These are phyloP conservation scores for Eucalyptus leucophloia DNA, from an alignment of 345 rosid genomes.

Conservation along the genomic window DNA sequence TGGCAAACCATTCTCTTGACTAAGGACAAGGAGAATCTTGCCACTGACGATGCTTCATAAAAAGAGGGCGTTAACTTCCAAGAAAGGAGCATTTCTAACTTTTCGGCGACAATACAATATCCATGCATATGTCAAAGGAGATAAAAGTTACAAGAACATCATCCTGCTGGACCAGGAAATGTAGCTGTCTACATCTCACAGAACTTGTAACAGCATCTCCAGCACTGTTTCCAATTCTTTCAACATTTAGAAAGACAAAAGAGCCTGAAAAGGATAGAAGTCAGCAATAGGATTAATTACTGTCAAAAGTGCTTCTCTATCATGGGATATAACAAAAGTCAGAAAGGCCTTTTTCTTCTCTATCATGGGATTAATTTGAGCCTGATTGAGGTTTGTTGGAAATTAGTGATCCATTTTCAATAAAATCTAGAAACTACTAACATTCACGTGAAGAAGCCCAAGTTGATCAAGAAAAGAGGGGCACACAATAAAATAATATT, in stretches of 20 bases:
- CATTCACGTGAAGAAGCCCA: too few species aligned
- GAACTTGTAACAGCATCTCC: background rate
- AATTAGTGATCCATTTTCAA: too few species aligned
- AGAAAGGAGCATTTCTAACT: background rate
- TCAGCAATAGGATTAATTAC: constrained; percentile 17
- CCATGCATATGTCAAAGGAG: background rate
- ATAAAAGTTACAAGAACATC: background rate
- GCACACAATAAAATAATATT: too few species aligned
- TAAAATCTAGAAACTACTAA: too few species aligned
- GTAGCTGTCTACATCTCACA: background rate
- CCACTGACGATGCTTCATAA: background rate
- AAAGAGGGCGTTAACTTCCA: background rate
- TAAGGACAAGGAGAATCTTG: background rate
- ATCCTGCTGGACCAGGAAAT: background rate
- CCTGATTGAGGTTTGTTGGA: constrained; percentile 77
- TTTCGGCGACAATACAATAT: background rate
- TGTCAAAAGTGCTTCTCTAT: constrained; percentile 49
- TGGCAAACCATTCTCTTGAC: background rate
- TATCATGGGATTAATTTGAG: constrained; percentile 53
- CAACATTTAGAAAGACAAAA: background rate
- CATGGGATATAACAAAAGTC: constrained; percentile 82
- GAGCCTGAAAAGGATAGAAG: background rate
- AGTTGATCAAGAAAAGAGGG: too few species aligned
- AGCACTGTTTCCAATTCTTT: background rate
- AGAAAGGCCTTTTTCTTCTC: constrained; percentile 66